Base-by-base conservation (phyloP, 495 filamentous ascomycete species). In the Tuber aestivum region DNA sequence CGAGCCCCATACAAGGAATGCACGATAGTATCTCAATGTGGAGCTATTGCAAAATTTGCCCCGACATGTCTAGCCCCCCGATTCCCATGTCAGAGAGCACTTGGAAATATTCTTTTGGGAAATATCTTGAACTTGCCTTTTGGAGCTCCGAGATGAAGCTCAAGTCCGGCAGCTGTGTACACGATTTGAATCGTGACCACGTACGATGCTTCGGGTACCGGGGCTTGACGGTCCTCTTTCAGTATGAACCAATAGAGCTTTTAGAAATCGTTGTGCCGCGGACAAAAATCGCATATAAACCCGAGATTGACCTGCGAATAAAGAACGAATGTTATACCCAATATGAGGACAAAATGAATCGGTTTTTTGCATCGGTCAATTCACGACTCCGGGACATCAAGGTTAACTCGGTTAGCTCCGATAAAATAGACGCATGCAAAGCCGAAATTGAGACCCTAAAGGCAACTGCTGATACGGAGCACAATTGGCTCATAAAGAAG, bases 91-190 rank as follows among this genome's bases (percentile, higher is more conserved):
- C 95, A 0, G 91, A 93, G 71, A 94, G 88, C 82, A 97, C 93
- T 3, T 99, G 95, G 94, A 98, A 96, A 84, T 99, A 99, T 83
- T 98, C 96, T 0, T 96, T 99, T 81, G 95, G 91, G 6, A 99
- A 99, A 84, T 99, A 97, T 80, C 87, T 99, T 40, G 96, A 99
- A 84, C 86, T 99, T 23, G 95, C 93, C 4, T 98, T 97, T 81
- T 98, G 94, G 95, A 95, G 93, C 82, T 91, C 88, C 73, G 91
- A 93, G 71, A 84, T 97, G 61, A 92, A 90, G 82, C 87, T 94
- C 41, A 89, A 93, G 71, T 91, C 90, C 23, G 91, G 92, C 16
- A 88, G 92, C n/a, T 99, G 96, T 80, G 91, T 92, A 5, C 96
- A 99, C 81, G 94, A 98, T 82, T 88, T 97, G 74, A 93, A 97